Percentiles rank a stretch among this genome's conserved stretches.
phyloP scores from a whole-genome alignment of 768 basidiomycete genomes.

The Tubosaeta sp. region DNA sequence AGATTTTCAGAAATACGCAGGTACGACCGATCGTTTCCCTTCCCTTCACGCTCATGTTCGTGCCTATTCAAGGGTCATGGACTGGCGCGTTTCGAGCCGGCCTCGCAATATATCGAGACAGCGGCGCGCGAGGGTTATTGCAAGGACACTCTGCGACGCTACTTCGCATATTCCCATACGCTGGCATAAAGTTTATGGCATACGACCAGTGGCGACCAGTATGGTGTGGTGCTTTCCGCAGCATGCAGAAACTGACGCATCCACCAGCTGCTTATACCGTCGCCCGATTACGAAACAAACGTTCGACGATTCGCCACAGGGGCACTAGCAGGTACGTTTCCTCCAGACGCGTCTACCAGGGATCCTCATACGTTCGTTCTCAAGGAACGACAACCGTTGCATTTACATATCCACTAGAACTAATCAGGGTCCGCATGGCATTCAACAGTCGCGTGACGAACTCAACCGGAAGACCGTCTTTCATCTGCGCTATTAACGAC shows the following conservation, averaged over 20 bases:
- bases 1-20: conserved; percentile 90
- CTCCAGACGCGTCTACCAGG: neutral
- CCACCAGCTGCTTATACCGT: conserved; percentile 79
- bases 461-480: conserved; percentile 42
- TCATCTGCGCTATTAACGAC: conserved; percentile 49
- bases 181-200: conserved; percentile 94
- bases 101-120: conserved; percentile 59
- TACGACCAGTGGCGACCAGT: conserved; percentile 88
- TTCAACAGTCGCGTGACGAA: conserved; percentile 39
- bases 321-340: conserved; percentile 69
- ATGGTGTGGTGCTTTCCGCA: conserved; percentile 16
- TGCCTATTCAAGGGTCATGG: conserved; percentile 63
- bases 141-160: conserved; percentile 97
- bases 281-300: conserved; percentile 72
- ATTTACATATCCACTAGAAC: conserved; percentile 92
- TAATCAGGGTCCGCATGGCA: conserved; percentile 94
- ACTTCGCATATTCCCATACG: conserved; percentile 93
- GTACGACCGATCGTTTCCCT: conserved; percentile 39
- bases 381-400: conserved; percentile 84
- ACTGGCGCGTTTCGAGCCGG: conserved; percentile 79
- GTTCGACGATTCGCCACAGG: conserved; percentile 80
- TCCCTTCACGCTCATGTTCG: conserved; percentile 13
- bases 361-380: neutral
- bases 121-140: conserved; percentile 76
- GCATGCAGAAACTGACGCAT: neutral